Evolutionary conservation across 176 grass and related monocot species (phyloP).

Genomic region (Oryza coarctata): DNA sequence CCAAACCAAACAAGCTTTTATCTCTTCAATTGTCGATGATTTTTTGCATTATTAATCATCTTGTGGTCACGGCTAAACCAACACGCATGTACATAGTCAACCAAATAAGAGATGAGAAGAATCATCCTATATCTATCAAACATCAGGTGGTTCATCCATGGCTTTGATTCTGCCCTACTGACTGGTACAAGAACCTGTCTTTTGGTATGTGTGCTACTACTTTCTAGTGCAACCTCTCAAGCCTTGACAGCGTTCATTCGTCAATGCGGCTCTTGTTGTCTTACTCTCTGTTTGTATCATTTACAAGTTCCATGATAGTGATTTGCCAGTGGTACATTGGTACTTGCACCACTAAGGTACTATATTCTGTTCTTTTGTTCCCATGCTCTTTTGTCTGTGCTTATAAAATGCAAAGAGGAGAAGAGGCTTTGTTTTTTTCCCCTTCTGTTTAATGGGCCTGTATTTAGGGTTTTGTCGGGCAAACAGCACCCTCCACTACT

Average conservation of each 20-base stretch:
- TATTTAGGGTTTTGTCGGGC: conserved; percentile 39
- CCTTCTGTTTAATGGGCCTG: not conserved
- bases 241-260: not conserved
- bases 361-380: not conserved
- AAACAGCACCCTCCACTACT: conserved; percentile 11
- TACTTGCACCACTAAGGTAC: not conserved
- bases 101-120: not conserved
- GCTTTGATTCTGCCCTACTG: not conserved
- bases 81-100: not conserved
- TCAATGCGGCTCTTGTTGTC: not conserved
- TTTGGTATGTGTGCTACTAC: too few relatives aligned
- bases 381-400: not conserved
- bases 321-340: not conserved
- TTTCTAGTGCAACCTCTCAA: too few relatives aligned
- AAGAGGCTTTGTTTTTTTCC: not conserved
- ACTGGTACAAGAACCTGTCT: too few relatives aligned
- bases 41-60: not conserved
- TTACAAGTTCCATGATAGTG: not conserved
- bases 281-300: not conserved
- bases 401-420: not conserved
- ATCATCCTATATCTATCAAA: not conserved
- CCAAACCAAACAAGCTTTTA: too few relatives aligned
- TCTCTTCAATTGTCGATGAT: not conserved
- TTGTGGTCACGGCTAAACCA: not conserved
- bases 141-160: not conserved